Conservation (phyloP, 2,329 filamentous ascomycete species). For the Alternaria solani region DNA sequence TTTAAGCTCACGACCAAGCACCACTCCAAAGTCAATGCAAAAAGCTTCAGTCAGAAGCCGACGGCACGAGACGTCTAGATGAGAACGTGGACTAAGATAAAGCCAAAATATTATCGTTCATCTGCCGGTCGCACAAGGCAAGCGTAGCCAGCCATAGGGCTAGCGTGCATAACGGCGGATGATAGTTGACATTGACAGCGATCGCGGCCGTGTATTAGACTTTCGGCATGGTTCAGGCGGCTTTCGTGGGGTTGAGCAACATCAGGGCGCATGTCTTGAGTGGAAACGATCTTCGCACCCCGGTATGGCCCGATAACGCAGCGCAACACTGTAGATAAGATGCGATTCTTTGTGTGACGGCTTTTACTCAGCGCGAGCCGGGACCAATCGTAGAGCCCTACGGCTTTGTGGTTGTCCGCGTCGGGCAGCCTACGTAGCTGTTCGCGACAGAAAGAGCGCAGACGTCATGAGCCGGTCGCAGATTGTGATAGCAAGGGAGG, state of each 20-base stretch:
- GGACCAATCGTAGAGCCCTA: not conserved
- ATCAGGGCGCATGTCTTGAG: slow-evolving; percentile 11
- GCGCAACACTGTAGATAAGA: slow-evolving; percentile 31
- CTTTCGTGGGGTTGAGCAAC: slow-evolving; percentile 7
- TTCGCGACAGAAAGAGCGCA: not conserved
- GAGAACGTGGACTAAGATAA: slow-evolving; percentile 20
- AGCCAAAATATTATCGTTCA: slow-evolving; percentile 9
- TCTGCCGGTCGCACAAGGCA: slow-evolving; percentile 13
- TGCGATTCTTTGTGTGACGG: slow-evolving; percentile 18
- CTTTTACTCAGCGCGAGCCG: not conserved
- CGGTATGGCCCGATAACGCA: slow-evolving; percentile 14
- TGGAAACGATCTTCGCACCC: slow-evolving; percentile 21
- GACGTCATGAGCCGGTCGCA: not conserved
- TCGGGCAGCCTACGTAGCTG: not conserved
- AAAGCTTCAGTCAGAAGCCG: not conserved
- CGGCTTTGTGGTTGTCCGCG: not conserved
- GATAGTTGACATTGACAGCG: not conserved
- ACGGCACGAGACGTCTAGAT: not conserved
- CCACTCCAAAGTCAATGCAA: not conserved
- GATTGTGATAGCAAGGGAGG: not conserved
- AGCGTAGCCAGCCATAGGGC: slow-evolving; percentile 8
- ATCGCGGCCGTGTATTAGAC: slow-evolving; percentile 15
- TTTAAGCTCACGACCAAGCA: not conserved
- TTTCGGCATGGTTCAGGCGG: slow-evolving; percentile 22
- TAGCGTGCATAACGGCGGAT: slow-evolving; percentile 7